A percentile compares a stretch with the other conserved stretches of the same genome.
These are phyloP conservation scores for Neopestalotiopsis clavispora DNA, from an alignment of 2,329 filamentous ascomycete genomes.

Conservation along the genomic window DNA sequence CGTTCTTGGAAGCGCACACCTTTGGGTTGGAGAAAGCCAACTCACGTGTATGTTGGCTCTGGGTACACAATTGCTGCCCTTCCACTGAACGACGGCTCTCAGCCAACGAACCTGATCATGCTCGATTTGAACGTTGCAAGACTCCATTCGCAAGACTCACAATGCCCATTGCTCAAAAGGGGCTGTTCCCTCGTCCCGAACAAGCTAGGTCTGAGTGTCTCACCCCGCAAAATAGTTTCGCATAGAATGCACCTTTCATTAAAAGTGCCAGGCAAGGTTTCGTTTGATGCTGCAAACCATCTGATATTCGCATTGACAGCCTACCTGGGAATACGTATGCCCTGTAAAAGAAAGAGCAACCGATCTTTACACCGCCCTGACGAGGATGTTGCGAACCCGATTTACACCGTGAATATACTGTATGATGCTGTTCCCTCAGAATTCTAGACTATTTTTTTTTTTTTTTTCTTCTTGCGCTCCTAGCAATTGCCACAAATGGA, in stretches of 20 bases:
- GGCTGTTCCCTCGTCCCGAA: not conserved
- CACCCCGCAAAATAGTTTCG: not conserved
- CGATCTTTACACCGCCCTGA: not conserved
- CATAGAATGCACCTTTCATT: not conserved
- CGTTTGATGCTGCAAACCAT: not conserved
- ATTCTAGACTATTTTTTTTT: not conserved
- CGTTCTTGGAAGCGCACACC: not conserved
- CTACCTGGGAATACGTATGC: not conserved
- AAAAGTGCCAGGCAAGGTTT: not conserved
- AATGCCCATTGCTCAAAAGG: not conserved
- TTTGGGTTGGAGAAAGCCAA: not conserved
- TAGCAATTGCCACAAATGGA: not conserved
- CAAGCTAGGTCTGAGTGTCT: not conserved
- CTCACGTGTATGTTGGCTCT: not conserved
- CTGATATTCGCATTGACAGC: not conserved
- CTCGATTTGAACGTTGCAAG: not conserved
- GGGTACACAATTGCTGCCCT: not conserved
- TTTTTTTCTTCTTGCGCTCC: not conserved
- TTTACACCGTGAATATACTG: not conserved
- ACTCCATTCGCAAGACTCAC: not conserved
- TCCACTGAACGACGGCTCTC: not conserved
- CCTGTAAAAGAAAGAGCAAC: not conserved
- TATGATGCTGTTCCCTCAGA: not conserved
- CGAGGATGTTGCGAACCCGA: not conserved
- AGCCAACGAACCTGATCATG: not conserved